Evolutionary conservation across 2,329 filamentous ascomycete genomes (phyloP), one percentile per base, ranked within the genome.

Genomic region (Thielaviopsis populi): DNA sequence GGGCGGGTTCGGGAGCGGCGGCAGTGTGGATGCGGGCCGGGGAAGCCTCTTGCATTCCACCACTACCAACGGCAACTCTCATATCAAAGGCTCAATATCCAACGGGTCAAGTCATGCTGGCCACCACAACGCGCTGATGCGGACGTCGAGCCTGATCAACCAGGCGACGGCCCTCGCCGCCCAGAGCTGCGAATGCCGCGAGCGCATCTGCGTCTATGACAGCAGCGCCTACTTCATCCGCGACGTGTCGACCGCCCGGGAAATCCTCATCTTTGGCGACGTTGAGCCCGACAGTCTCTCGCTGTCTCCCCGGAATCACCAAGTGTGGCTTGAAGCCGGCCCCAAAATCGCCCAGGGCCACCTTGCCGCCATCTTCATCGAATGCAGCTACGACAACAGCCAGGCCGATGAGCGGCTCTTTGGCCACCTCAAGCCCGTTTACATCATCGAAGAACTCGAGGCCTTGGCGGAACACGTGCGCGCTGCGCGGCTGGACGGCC

Each of bases 161-260:
- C 68, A 59, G 24, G 67, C 59, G 37, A 63, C 46, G 27, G 61
- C 68, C 24, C 64, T 71, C 10, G 65, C 58, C 19, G 54, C 61
- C 30, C 24, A 63, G n/a, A 67, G 66, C 41, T 62, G 61, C 50
- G 69, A 70, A 43, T 71, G 73, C n/a, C 73, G 72, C 61, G 80
- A 84, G 64, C 76, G 75, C 19, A 70, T 80, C 41, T 91, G 86
- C 69, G 87, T 91, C 0, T 87, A 89, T 66, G 90, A 96, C 72
- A 95, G 89, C 67, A 94, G 91, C 19, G 92, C 90, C 0, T 97
- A 91, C 74, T 97, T 99, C 73, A 88, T 99, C 68, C 87, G 89
- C 43, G 88, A 94, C 66, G 78, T 86, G 41, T 72, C 76, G 0
- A 87, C 84, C 0, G 81, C 83, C 1, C 81, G 81, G 40, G 92